Evolutionary conservation across 257 asterid genomes (phyloP).

Genomic region (Capsicum baccatum): DNA sequence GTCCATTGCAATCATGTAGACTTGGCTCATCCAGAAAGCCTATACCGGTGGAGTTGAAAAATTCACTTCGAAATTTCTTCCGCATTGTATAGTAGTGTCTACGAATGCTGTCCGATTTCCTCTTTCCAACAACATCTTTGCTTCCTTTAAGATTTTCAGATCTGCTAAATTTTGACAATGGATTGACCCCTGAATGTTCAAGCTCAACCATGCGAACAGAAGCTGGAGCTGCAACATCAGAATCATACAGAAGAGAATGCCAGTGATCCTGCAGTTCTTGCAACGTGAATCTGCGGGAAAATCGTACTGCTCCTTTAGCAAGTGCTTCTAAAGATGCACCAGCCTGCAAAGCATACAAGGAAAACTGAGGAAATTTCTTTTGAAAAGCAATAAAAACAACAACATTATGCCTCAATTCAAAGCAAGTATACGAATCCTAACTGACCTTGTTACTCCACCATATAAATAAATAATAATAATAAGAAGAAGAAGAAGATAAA

Average conservation of each 20-base stretch:
- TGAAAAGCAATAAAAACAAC: neutral
- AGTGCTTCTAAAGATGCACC: constrained; percentile 96
- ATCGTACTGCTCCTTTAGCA: constrained; percentile 88
- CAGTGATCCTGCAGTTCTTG: constrained; percentile 77
- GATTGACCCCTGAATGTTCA: constrained; percentile 73
- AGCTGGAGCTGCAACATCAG: constrained; percentile 70
- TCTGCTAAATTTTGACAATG: constrained; percentile 56
- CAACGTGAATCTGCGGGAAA: constrained; percentile 78
- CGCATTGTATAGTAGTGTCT: constrained; percentile 76
- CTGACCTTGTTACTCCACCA: neutral
- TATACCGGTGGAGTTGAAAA: constrained; percentile 57
- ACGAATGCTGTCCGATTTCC: constrained; percentile 73
- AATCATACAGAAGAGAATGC: constrained; percentile 87
- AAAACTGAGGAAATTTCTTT: constrained; percentile 15
- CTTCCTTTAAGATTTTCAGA: constrained; percentile 52
- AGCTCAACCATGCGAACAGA: constrained; percentile 75
- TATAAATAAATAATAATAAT: neutral
- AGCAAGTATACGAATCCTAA: neutral
- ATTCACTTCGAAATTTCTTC: constrained; percentile 70
- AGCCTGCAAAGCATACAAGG: constrained; percentile 46
- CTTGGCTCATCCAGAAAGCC: constrained; percentile 59
- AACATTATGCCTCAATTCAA: neutral
- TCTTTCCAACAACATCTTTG: constrained; percentile 59
- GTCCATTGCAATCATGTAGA: constrained; percentile 54
- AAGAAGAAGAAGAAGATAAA: neutral